phyloP scores from a whole-genome alignment of 1,284 basidiomycete genomes.

The Somion occarium region DNA sequence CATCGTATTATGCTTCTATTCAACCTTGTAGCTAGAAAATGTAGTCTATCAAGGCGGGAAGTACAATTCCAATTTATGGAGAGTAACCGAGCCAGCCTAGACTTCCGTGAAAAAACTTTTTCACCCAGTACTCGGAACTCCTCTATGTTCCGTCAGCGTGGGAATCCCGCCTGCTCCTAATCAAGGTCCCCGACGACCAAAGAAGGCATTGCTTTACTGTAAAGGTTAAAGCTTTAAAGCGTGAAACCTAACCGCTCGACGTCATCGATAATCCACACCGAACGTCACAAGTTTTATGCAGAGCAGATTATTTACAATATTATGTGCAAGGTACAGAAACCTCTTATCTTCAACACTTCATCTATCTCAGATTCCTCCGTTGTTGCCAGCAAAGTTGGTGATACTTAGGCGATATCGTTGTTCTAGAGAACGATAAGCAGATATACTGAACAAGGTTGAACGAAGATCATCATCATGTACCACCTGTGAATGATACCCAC shows the following conservation, averaged over 20 bases:
- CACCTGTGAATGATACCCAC: too few species aligned
- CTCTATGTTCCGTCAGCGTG: conserved; percentile 7
- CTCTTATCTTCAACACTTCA: background rate
- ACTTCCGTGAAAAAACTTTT: conserved; percentile 19
- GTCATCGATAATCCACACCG: too few species aligned
- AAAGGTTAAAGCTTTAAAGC: background rate
- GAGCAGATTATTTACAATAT: too few species aligned
- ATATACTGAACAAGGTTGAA: too few species aligned
- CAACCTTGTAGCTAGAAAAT: too few species aligned
- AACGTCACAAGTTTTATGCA: too few species aligned
- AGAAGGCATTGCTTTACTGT: background rate
- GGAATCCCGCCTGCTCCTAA: conserved; percentile 12
- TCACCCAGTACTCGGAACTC: conserved; percentile 18
- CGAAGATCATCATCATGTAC: too few species aligned
- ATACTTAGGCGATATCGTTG: background rate
- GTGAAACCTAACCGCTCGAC: too few species aligned
- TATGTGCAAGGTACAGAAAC: too few species aligned
- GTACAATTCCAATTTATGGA: too few species aligned
- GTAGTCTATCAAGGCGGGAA: too few species aligned
- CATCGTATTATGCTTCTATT: too few species aligned
- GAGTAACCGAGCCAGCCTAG: conserved; percentile 22
- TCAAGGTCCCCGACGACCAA: conserved; percentile 6
- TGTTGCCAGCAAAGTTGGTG: background rate
- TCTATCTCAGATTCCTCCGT: conserved; percentile 1
- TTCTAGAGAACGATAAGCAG: background rate